phyloP scores from a whole-genome alignment of 331 rosid genomes.

The Acacia pycnantha region DNA sequence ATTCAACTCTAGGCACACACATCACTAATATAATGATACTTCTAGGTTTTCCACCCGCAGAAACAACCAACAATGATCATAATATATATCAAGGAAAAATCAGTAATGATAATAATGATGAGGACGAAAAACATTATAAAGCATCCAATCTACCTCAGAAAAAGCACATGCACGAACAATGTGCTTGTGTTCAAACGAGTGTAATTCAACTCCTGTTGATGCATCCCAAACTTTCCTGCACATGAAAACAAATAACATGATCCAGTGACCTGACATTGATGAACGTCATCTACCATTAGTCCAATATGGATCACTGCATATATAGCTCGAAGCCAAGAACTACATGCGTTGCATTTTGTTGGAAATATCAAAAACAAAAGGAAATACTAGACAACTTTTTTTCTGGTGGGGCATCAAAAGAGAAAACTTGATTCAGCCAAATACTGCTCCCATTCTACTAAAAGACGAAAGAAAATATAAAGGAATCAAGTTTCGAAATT shows the following conservation, averaged over 20 bases:
- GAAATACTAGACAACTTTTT: background rate
- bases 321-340: background rate
- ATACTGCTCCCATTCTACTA: background rate
- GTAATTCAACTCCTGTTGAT: constrained; percentile 84
- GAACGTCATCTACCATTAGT: background rate
- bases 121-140: background rate
- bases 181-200: constrained; percentile 97
- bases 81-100: background rate
- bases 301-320: background rate
- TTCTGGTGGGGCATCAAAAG: background rate
- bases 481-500: background rate
- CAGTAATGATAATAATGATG: background rate
- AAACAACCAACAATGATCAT: background rate
- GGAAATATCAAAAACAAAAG: background rate
- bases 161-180: constrained; percentile 96
- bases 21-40: no score
- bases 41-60: background rate
- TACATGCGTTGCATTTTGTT: background rate
- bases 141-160: constrained; percentile 65
- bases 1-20: no score
- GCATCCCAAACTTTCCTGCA: constrained; percentile 99
- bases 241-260: background rate
- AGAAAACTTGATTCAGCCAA: background rate
- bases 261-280: background rate
- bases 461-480: background rate